Conservation (phyloP, 2,329 filamentous ascomycete species). For the Domatiomyces catenatus region DNA sequence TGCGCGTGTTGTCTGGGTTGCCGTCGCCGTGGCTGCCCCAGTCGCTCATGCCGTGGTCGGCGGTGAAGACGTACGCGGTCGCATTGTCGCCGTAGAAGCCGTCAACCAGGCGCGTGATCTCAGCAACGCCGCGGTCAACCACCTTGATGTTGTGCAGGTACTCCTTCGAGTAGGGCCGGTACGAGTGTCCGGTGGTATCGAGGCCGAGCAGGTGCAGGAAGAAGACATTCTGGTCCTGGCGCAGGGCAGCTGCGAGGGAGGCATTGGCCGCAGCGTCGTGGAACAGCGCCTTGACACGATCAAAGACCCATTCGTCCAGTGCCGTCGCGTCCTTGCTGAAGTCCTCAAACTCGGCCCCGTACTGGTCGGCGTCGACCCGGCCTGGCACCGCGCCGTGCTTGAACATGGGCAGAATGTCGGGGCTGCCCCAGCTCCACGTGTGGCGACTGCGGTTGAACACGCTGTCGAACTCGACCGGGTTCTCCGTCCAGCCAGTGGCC, state of each 20-base stretch:
- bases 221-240: conserved; percentile 79
- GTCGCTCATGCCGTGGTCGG: conserved; percentile 97
- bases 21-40: conserved; percentile 98
- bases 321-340: conserved; percentile 68
- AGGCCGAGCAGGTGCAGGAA: conserved; percentile 87
- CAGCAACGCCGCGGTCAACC: conserved; percentile 76
- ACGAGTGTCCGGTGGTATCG: conserved; percentile 75
- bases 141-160: conserved; percentile 90
- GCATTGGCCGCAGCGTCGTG: conserved; percentile 61
- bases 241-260: conserved; percentile 55
- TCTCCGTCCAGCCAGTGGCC: conserved; percentile 94
- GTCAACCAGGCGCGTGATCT: conserved; percentile 66
- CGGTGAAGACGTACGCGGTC: conserved; percentile 91
- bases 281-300: conserved; percentile 79
- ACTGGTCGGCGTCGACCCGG: conserved; percentile 72
- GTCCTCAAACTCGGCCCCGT: conserved; percentile 73
- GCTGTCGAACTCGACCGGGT: conserved; percentile 95
- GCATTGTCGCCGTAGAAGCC: conserved; percentile 68
- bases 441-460: conserved; percentile 94
- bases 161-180: conserved; percentile 84
- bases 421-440: conserved; percentile 98
- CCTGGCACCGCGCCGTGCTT: conserved; percentile 79
- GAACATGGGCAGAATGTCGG: conserved; percentile 96
- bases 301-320: conserved; percentile 90
- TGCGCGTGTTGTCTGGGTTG: conserved; percentile 91